Evolutionary conservation across 2,329 filamentous ascomycete species (phyloP).

Genomic region (Cladosporium sphaerospermum): DNA sequence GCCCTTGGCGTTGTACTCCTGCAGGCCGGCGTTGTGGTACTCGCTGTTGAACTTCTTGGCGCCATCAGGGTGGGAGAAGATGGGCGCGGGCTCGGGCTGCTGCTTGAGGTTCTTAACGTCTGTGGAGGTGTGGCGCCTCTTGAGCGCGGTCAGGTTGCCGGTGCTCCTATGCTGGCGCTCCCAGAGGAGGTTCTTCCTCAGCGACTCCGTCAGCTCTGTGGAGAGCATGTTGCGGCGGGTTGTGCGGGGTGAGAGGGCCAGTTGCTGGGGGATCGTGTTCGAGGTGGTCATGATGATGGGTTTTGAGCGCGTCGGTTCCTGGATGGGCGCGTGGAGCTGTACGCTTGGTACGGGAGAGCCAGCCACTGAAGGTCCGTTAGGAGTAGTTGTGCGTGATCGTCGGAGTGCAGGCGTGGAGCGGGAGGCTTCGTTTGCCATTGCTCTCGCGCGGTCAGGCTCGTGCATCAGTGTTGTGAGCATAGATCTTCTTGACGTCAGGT

Average conservation of each 20-base stretch:
- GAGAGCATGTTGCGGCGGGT: conserved; percentile 93
- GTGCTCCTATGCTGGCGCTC: conserved; percentile 92
- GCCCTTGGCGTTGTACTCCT: conserved; percentile 77
- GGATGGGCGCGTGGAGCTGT: conserved; percentile 19
- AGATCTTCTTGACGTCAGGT: conserved; percentile 78
- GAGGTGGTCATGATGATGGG: conserved; percentile 70
- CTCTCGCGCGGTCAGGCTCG: conserved; percentile 65
- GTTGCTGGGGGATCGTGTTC: conserved; percentile 43
- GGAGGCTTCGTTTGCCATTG: conserved; percentile 61
- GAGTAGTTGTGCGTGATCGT: conserved; percentile 60
- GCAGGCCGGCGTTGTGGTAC: conserved; percentile 76
- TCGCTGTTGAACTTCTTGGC: conserved; percentile 69
- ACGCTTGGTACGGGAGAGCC: conserved; percentile 43
- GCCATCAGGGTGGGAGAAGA: conserved; percentile 25
- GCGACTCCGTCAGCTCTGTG: conserved; percentile 86
- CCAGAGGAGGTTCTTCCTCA: conserved; percentile 86
- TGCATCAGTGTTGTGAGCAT: conserved; percentile 86
- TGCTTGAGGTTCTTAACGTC: conserved; percentile 74
- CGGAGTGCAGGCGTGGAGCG: conserved; percentile 49
- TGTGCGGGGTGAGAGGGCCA: conserved; percentile 78
- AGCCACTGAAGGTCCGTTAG: conserved; percentile 60
- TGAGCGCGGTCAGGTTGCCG: conserved; percentile 79
- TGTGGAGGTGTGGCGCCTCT: conserved; percentile 83
- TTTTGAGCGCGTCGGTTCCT: conserved; percentile 58
- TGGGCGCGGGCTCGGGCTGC: conserved; percentile 62